Conservation (phyloP, 2,329 filamentous ascomycete genomes). For the Fusarium transvaalense region DNA sequence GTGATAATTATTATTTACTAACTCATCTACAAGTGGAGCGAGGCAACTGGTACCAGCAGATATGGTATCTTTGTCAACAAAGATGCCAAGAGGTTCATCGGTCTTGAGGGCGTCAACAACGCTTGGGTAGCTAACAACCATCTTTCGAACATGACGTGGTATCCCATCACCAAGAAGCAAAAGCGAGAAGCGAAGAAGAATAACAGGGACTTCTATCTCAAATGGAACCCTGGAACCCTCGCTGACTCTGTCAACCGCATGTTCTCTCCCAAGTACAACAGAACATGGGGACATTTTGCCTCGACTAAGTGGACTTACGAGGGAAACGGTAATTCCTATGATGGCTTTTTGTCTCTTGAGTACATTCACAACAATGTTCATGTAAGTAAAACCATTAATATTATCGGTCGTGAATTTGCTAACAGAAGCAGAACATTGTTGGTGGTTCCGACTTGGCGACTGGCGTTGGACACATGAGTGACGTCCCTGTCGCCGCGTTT, state of each 20-base stretch:
- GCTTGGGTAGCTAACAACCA: background rate
- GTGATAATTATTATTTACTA: background rate
- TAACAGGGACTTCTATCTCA: background rate
- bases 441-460: background rate
- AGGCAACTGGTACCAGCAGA: background rate
- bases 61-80: conserved; percentile 9
- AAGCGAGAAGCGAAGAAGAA: background rate
- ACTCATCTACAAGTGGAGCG: background rate
- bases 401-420: rapidly evolving
- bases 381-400: rapidly evolving
- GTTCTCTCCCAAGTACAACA: background rate
- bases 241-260: background rate
- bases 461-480: background rate
- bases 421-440: background rate
- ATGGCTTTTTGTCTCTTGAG: conserved; percentile 6
- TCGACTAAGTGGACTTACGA: conserved; percentile 5
- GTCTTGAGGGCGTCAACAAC: background rate
- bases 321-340: background rate
- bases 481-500: conserved; percentile 3
- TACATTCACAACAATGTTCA: conserved; percentile 23
- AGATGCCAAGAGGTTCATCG: background rate
- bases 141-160: background rate
- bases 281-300: conserved; percentile 1
- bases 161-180: background rate
- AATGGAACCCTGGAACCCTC: background rate